Conservation (phyloP, 768 basidiomycete species). For the Rhodosporidiobolus odoratus region DNA sequence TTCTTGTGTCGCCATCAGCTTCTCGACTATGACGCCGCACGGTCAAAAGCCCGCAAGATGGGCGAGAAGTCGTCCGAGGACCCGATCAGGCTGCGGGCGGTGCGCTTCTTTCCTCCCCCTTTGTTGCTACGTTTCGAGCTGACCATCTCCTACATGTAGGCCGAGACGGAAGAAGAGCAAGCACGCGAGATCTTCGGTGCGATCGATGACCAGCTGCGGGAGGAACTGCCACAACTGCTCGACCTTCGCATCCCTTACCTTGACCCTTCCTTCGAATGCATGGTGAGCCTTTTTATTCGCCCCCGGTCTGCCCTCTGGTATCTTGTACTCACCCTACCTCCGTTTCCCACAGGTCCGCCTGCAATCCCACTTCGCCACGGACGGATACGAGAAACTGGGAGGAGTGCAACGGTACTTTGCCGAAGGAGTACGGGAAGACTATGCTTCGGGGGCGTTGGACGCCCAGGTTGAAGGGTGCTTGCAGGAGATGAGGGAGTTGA, state of each 20-base stretch:
- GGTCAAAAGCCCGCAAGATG: slow-evolving; percentile 80
- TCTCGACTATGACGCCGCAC: slow-evolving; percentile 88
- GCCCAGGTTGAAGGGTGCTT: slow-evolving; percentile 96
- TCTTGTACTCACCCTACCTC: neutral
- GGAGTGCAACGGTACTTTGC: slow-evolving; percentile 72
- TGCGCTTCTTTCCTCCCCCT: slow-evolving; percentile 44
- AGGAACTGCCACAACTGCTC: slow-evolving; percentile 82
- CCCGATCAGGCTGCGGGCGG: slow-evolving; percentile 79
- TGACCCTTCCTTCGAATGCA: slow-evolving; percentile 96
- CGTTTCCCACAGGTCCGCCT: slow-evolving; percentile 55
- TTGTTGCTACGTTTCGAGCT: slow-evolving; percentile 1
- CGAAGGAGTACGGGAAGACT: slow-evolving; percentile 61
- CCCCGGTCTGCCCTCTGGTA: neutral
- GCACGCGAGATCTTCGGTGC: slow-evolving; percentile 87
- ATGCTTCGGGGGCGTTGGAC: slow-evolving; percentile 92
- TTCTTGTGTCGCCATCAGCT: slow-evolving; percentile 53
- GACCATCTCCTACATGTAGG: slow-evolving; percentile 50
- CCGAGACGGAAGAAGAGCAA: slow-evolving; percentile 94
- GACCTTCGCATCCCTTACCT: slow-evolving; percentile 96
- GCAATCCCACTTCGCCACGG: slow-evolving; percentile 95
- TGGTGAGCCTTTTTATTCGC: slow-evolving; percentile 55
- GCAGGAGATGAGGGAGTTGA: slow-evolving; percentile 91
- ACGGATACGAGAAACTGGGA: slow-evolving; percentile 94
- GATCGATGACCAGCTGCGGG: slow-evolving; percentile 84
- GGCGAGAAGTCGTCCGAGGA: slow-evolving; percentile 91